These are phyloP conservation scores for Hyphopichia fennica DNA, from an alignment of 1,139 yeast species.

Conservation along the genomic window DNA sequence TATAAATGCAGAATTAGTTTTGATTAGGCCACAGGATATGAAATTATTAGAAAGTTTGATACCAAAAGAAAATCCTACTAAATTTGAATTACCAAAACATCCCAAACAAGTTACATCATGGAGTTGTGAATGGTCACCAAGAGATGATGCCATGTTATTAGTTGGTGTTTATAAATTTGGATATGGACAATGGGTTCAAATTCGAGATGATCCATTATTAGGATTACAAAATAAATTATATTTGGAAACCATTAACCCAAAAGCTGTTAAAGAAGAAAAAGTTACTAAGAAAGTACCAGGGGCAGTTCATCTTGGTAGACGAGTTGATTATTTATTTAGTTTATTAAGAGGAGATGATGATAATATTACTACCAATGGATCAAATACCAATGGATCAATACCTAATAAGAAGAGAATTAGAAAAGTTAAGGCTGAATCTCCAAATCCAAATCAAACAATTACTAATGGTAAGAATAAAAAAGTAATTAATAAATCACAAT, in stretches of 20 bases:
- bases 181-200: slow-evolving; percentile 92
- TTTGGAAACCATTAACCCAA: slow-evolving; percentile 43
- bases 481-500: slow-evolving; percentile 10
- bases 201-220: slow-evolving; percentile 91
- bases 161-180: slow-evolving; percentile 92
- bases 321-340: slow-evolving; percentile 81
- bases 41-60: slow-evolving; percentile 58
- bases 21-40: slow-evolving; percentile 84
- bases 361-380: slow-evolving; percentile 8
- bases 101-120: slow-evolving; percentile 89
- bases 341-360: slow-evolving; percentile 61
- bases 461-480: slow-evolving; percentile 11
- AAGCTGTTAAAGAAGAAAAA: slow-evolving; percentile 29
- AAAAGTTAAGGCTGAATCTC: slow-evolving; percentile 20
- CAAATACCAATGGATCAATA: neutral
- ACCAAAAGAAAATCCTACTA: slow-evolving; percentile 56
- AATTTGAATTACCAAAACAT: slow-evolving; percentile 55
- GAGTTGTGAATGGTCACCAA: slow-evolving; percentile 82
- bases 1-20: slow-evolving; percentile 84
- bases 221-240: slow-evolving; percentile 84
- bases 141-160: slow-evolving; percentile 83
- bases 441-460: slow-evolving; percentile 9
- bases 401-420: slow-evolving; percentile 15
- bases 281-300: slow-evolving; percentile 74
- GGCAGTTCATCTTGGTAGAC: slow-evolving; percentile 88